Conservation (phyloP, 2,329 filamentous ascomycete genomes). For the Colletotrichum tamarilloi region DNA sequence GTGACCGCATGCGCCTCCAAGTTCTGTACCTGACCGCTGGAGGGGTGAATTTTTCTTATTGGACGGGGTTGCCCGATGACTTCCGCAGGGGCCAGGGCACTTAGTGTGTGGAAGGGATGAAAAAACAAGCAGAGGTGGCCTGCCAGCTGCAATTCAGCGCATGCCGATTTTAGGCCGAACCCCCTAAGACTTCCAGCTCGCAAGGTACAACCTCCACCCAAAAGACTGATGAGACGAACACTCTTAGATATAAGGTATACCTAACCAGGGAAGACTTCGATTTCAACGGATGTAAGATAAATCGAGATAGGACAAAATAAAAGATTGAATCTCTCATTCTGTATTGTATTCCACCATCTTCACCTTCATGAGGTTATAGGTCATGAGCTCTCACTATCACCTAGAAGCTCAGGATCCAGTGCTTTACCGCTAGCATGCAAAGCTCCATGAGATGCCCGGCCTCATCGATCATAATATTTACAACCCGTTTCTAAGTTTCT, state of each 20-base stretch:
- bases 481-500: constrained; percentile 67
- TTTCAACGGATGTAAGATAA: neutral
- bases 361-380: neutral
- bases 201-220: neutral
- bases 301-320: neutral
- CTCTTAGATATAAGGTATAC: neutral
- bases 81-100: constrained; percentile 9
- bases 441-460: neutral
- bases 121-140: constrained; percentile 2
- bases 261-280: neutral
- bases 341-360: neutral
- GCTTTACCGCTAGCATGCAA: neutral
- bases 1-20: constrained; percentile 19
- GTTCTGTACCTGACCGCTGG: constrained; percentile 28
- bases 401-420: neutral
- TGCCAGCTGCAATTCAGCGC: neutral
- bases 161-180: constrained; percentile 9
- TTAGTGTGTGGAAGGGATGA: constrained; percentile 19
- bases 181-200: neutral
- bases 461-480: constrained; percentile 40
- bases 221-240: neutral
- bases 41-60: constrained; percentile 27
- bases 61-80: constrained; percentile 14
- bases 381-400: neutral
- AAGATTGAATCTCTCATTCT: neutral